Conservation (phyloP, 768 basidiomycete genomes). For the Amanita pseudoporphyria region DNA sequence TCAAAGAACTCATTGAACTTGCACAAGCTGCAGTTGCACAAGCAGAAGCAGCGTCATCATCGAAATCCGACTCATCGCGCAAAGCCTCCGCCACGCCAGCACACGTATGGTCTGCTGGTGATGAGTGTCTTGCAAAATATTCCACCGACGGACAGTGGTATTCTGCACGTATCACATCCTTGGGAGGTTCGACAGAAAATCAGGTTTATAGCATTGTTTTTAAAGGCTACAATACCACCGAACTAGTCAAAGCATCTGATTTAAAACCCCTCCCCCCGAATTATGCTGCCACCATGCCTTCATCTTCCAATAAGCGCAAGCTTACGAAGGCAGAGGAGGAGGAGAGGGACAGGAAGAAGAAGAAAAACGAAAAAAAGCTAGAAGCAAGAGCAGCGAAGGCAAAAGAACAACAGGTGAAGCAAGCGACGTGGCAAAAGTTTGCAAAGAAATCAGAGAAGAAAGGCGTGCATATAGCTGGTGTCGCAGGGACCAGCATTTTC, state of each 20-base stretch:
- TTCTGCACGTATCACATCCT: constrained; percentile 77
- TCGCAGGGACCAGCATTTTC: constrained; percentile 86
- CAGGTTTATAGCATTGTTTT: constrained; percentile 85
- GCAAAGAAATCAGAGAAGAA: constrained; percentile 93
- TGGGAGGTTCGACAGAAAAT: constrained; percentile 76
- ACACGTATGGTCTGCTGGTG: constrained; percentile 67
- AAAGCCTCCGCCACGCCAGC: constrained; percentile 44
- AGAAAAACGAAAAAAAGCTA: constrained; percentile 91
- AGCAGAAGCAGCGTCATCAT: constrained; percentile 50
- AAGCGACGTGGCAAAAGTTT: constrained; percentile 90
- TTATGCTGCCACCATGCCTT: constrained; percentile 32
- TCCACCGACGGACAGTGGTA: constrained; percentile 81
- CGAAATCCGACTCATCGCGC: constrained; percentile 47
- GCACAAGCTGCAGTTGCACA: constrained; percentile 65
- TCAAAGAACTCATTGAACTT: constrained; percentile 76
- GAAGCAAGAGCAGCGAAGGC: constrained; percentile 79
- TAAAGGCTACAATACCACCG: constrained; percentile 88
- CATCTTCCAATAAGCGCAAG: constrained; percentile 64
- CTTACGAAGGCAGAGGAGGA: constrained; percentile 74
- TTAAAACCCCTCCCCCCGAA: constrained; percentile 61
- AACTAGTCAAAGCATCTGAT: constrained; percentile 65
- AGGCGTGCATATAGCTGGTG: constrained; percentile 83
- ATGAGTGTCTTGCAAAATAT: constrained; percentile 82
- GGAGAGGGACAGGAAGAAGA: constrained; percentile 83
- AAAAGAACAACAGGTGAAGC: constrained; percentile 78